Base-by-base conservation (phyloP, 345 rosid genomes). In the Hirschfeldia incana region DNA sequence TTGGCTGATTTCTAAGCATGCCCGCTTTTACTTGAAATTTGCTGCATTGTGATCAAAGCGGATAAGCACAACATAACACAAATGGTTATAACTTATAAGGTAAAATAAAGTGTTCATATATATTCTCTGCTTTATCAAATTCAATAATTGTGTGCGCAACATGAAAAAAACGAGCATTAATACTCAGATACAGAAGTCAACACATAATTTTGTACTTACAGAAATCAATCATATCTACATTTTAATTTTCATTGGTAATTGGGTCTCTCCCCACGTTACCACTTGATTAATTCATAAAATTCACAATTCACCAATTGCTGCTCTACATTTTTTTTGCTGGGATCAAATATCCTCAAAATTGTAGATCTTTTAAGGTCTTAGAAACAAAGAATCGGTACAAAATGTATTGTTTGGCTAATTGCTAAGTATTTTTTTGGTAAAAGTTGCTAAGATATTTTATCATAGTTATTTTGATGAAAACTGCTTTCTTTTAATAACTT, bases 401-500 rank as follows among this genome's bases (percentile, higher is more conserved):
- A 65, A 16, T 65, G 69, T 65, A 15, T 65, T 65, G 49, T 16
- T 4, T 17, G 12, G 64, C 32, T 39, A 59, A 72, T 11, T 72
- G 58, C 17, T 17, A 33, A 55, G 11, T 11, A 34, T 34, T 34
- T 34, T 33, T 34, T 34, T 34, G 37, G 6, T 33, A 33, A 33
- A 33, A 57, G 58, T 15, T 71, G 55, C 28, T 26, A 36, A 58
- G 66, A 57, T 16, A 21, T 13, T 1, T 71, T 26, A 28, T 26
- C 12, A 2, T 36, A 16, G 26, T 65, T 36, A 33, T 15, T 16
- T 34, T 65, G 6, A 64, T 64, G 15, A 32, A 61, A 63, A 29
- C 10, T 12, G 15, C 1, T 49, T 46, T 44, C 12, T 9, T 8
- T 4, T 12, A 30, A 67, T 70, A 11, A 55, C 65, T 55, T 32